Evolutionary conservation across 2,329 filamentous ascomycete genomes (phyloP), one percentile per base, ranked within the genome.

Genomic region (Fusarium chaquense): DNA sequence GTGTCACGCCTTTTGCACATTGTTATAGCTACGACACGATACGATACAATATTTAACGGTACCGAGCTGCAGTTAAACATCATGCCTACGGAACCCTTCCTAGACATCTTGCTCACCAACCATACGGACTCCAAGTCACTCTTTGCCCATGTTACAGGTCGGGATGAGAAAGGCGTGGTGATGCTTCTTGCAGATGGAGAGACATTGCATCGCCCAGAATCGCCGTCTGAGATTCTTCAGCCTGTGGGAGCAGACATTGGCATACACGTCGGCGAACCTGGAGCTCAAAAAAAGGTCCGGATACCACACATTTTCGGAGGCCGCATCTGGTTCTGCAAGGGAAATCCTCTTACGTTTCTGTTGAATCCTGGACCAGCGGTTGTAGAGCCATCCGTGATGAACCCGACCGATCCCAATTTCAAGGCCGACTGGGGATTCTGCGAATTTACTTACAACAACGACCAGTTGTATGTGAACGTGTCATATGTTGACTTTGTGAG

Each of bases 401-500:
- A 94, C 77, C 77, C 83, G 0, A 77, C 83, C 0, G 90, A 93
- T 73, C 78, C 84, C 3, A 92, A 91, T 76, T 88, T 89, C 75
- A 80, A 85, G 36, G 79, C 86, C 46, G 79, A 83, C 62, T 93
- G 90, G 90, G 86, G 84, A 30, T 93, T 92, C 75, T 88, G 85
- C 80, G 90, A 93, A 78, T 89, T 91, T 72, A 91, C 89, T 18
- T 91, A 86, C 79, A 91, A 91, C 77, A 72, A 78, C 36, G 74
- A 77, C 33, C 83, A 91, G 77, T 79, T 92, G 7, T 92, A 87
- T 75, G 88, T 87, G 71, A 92, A 92, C 72, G 89, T 94, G 72
- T 88, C 85, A 66, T 90, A 91, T 76, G 92, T 94, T 55, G 92
- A 94, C 81, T 94, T 94, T 78, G 86, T 93, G 65, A 82, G 82